Evolutionary conservation across 352 stramenopile species (phyloP), one percentile per base, ranked within the genome.

Genomic region (Phytophthora quininea): DNA sequence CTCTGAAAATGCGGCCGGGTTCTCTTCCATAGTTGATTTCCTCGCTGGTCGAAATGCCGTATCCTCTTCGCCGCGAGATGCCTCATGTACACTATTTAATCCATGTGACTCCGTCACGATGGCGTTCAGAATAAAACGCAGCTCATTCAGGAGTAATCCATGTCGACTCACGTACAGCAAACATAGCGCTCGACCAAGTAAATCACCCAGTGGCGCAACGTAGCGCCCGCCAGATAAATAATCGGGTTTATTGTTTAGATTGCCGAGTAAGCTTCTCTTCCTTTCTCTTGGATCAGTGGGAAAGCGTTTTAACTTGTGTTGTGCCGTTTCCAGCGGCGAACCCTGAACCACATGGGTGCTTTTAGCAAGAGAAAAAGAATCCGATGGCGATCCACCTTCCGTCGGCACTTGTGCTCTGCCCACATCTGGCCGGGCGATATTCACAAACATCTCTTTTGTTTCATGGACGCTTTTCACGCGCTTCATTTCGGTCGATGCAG

Each of bases 161-260:
- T 98, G 92, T 5, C 93, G 84, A 43, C 84, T 89, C 1, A 97
- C 90, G 58, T 97, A 98, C 40, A 98, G 71, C 6, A 98, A 65
- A 6, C 84, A 87, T 29, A 98, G 65, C 15, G 91, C 77, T 66
- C 82, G 79, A 3, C 92, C 86, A 1, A 98, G 67, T 15, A 98
- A 57, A 19, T 86, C 66, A 4, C 79, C 80, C 6, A 98, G 69
- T 4, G 80, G 79, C 3, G 64, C 55, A 14, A 92, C 81, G 42
- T 65, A 53, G n/a, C 73, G 55, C 3, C 88, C 89, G 4, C 86
- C 88, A 0, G 66, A 84, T 30, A 97, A 64, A 61, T 97, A 96
- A 37, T 75, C 67, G n/a, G 57, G 62, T 60, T 51, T 50, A 3
- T 42, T 62, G 4, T 48, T 54, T 14, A 68, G 35, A 29, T 58